Evolutionary conservation across 2,329 filamentous ascomycete species (phyloP).

Genomic region (Torrubiellomyces zombiae): DNA sequence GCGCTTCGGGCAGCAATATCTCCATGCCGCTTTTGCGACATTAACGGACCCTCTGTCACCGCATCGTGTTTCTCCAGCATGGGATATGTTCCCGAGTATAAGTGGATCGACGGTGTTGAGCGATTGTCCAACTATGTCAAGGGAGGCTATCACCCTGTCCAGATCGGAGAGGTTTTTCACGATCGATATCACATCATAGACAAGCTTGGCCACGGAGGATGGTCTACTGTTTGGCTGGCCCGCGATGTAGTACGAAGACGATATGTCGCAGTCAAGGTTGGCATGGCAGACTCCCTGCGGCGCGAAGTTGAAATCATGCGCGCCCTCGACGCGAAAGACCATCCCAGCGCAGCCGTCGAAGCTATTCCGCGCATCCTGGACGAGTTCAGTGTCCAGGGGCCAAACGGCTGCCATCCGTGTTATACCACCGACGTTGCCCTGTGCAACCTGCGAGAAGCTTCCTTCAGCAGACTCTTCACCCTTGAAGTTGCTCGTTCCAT

Average conservation of each 20-base stretch:
- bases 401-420: slow-evolving; percentile 14
- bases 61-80: too few relatives aligned
- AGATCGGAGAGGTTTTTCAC: slow-evolving; percentile 1
- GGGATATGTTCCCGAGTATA: too few relatives aligned
- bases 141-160: not conserved
- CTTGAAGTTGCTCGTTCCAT: slow-evolving; percentile 12
- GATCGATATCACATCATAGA: slow-evolving; percentile 5
- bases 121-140: not conserved
- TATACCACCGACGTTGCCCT: slow-evolving; percentile 9
- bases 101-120: slow-evolving; percentile 1
- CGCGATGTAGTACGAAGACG: slow-evolving; percentile 1
- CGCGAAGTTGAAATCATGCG: not conserved
- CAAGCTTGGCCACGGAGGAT: slow-evolving; percentile 5
- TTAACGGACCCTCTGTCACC: too few relatives aligned
- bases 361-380: slow-evolving; percentile 8
- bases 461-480: slow-evolving; percentile 8
- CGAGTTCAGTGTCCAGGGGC: slow-evolving; percentile 10
- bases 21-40: too few relatives aligned
- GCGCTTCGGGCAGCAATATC: too few relatives aligned
- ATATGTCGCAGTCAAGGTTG: slow-evolving; percentile 4
- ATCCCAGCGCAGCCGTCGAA: not conserved
- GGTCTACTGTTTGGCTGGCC: slow-evolving; percentile 5
- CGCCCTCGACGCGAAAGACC: not conserved
- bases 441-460: slow-evolving; percentile 9
- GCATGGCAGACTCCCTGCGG: slow-evolving; percentile 3